phyloP scores from a whole-genome alignment of 2,329 filamentous ascomycete species.

The Alternaria metachromatica region DNA sequence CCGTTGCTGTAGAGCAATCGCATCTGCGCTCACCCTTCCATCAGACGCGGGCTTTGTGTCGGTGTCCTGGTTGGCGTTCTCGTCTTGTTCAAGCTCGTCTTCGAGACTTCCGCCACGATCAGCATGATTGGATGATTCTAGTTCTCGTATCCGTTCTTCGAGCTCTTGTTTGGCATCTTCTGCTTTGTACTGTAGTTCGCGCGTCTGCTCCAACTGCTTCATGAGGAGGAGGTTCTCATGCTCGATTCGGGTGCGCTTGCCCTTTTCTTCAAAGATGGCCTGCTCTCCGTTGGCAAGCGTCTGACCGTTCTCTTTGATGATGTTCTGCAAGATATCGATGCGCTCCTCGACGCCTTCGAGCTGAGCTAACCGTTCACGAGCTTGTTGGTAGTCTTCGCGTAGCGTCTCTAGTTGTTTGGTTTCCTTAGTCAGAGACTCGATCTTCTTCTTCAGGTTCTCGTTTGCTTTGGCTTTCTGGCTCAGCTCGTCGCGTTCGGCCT shows the following conservation, averaged over 20 bases:
- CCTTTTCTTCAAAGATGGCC: slow-evolving; percentile 59
- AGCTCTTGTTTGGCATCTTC: slow-evolving; percentile 57
- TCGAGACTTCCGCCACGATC: slow-evolving; percentile 46
- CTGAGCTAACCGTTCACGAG: slow-evolving; percentile 54
- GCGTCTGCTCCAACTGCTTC: slow-evolving; percentile 56
- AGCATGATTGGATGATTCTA: slow-evolving; percentile 43
- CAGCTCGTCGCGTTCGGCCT: slow-evolving; percentile 58
- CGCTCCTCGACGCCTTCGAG: slow-evolving; percentile 54
- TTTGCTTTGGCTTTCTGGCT: slow-evolving; percentile 58
- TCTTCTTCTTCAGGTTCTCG: slow-evolving; percentile 62
- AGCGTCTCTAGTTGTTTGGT: slow-evolving; percentile 53
- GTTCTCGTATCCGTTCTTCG: slow-evolving; percentile 53
- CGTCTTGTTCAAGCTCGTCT: slow-evolving; percentile 49
- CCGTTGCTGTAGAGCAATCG: slow-evolving; percentile 49
- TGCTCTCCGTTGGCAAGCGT: slow-evolving; percentile 59
- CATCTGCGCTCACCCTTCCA: slow-evolving; percentile 38
- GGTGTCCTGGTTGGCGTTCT: slow-evolving; percentile 35
- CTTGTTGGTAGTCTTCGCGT: slow-evolving; percentile 54
- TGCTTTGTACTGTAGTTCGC: slow-evolving; percentile 56
- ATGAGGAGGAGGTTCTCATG: slow-evolving; percentile 56
- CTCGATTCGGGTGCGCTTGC: slow-evolving; percentile 55
- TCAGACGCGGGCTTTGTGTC: slow-evolving; percentile 25
- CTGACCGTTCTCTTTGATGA: slow-evolving; percentile 59
- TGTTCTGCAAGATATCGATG: slow-evolving; percentile 55
- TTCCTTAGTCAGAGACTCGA: slow-evolving; percentile 57